These are phyloP conservation scores for Lecanoromycetidae sp. DNA, from an alignment of 2,329 filamentous ascomycete species.

Conservation along the genomic window DNA sequence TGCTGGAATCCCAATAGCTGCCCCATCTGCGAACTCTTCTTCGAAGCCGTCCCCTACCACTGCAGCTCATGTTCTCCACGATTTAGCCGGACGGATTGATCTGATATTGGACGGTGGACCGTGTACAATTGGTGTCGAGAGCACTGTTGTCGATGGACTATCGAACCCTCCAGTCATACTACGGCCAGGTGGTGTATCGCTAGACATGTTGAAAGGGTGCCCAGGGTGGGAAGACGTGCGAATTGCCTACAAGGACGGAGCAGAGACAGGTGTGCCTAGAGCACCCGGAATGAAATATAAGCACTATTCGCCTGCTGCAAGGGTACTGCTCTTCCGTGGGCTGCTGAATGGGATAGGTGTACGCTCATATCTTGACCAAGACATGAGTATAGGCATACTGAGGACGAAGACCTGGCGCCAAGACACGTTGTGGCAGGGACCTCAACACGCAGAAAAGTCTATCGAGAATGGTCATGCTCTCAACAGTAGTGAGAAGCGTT, in stretches of 20 bases:
- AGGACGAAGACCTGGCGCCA: slow-evolving; percentile 25
- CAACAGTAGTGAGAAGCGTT: not conserved
- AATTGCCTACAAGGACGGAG: slow-evolving; percentile 67
- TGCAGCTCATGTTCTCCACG: slow-evolving; percentile 77
- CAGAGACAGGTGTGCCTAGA: slow-evolving; percentile 55
- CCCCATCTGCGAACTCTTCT: slow-evolving; percentile 86
- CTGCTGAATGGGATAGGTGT: slow-evolving; percentile 47
- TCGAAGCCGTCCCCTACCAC: slow-evolving; percentile 87
- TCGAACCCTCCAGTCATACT: slow-evolving; percentile 69
- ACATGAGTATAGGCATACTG: slow-evolving; percentile 24
- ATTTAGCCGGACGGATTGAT: slow-evolving; percentile 69
- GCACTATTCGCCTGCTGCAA: slow-evolving; percentile 87
- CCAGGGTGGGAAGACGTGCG: slow-evolving; percentile 69
- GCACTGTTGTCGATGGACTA: slow-evolving; percentile 88
- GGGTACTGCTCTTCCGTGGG: slow-evolving; percentile 51
- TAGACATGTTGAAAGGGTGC: slow-evolving; percentile 63
- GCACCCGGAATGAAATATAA: slow-evolving; percentile 99
- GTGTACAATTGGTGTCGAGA: slow-evolving; percentile 85
- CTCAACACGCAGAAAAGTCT: not conserved
- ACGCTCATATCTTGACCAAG: slow-evolving; percentile 26
- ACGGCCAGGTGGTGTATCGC: slow-evolving; percentile 72
- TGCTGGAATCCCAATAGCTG: slow-evolving; percentile 67
- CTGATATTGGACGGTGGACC: slow-evolving; percentile 80
- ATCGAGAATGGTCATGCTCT: not conserved
- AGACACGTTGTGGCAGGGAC: not conserved